Conservation (phyloP, 2,329 filamentous ascomycete species). For the Neurospora sp. region DNA sequence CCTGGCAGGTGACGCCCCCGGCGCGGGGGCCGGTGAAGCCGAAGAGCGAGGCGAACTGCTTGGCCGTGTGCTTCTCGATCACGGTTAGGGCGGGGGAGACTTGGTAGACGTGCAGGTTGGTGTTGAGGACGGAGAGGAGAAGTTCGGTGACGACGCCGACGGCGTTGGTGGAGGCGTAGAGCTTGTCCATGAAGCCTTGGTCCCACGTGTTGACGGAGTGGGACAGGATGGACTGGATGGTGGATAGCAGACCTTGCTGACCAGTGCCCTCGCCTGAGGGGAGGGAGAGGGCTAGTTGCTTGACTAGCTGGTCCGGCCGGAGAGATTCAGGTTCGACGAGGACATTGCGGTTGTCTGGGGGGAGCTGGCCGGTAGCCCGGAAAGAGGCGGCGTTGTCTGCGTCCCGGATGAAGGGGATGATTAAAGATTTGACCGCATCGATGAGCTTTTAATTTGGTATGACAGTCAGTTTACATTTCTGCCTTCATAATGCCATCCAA, state of each 20-base stretch:
- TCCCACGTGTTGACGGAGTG: constrained; percentile 99
- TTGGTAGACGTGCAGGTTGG: constrained; percentile 89
- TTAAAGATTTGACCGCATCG: constrained; percentile 53
- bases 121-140: constrained; percentile 77
- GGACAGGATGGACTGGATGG: constrained; percentile 59
- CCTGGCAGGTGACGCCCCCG: constrained; percentile 68
- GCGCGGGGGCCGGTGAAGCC: constrained; percentile 62
- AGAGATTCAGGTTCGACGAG: constrained; percentile 54
- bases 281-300: constrained; percentile 48
- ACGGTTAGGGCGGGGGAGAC: constrained; percentile 82
- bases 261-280: constrained; percentile 47
- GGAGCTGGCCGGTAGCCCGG: constrained; percentile 42
- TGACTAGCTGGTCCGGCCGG: constrained; percentile 45
- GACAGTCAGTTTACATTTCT: neutral
- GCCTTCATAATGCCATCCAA: neutral
- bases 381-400: constrained; percentile 52
- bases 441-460: constrained; percentile 44
- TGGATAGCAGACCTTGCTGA: constrained; percentile 63
- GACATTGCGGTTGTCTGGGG: constrained; percentile 38
- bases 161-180: constrained; percentile 84
- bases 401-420: constrained; percentile 60
- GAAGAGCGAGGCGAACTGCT: constrained; percentile 63
- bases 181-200: constrained; percentile 90
- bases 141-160: constrained; percentile 79
- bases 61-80: constrained; percentile 75